A percentile compares a stretch with the other conserved stretches of the same genome.
These are phyloP conservation scores for Xylaria acuta DNA, from an alignment of 495 filamentous ascomycete genomes.

Conservation along the genomic window DNA sequence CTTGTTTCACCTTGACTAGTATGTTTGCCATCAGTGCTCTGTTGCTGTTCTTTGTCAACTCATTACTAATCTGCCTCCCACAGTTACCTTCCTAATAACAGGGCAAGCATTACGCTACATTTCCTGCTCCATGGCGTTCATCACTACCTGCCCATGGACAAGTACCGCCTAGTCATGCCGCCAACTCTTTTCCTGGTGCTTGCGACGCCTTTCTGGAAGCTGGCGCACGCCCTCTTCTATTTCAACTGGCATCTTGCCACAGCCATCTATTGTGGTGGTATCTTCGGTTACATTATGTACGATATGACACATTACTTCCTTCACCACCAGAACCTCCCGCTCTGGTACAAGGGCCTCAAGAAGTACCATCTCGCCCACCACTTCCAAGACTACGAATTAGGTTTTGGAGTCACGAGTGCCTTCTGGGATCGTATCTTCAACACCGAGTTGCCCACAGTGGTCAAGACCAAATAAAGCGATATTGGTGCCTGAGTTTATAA, in stretches of 20 bases:
- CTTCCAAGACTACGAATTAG: conserved; percentile 94
- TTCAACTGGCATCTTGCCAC: conserved; percentile 84
- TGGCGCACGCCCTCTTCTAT: conserved; percentile 83
- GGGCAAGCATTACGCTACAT: conserved; percentile 84
- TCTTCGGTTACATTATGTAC: conserved; percentile 96
- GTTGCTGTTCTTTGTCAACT: not conserved
- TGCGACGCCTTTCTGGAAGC: conserved; percentile 89
- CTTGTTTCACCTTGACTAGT: conserved; percentile 93
- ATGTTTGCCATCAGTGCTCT: conserved; percentile 43
- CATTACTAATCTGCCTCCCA: conserved; percentile 28
- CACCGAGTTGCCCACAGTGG: conserved; percentile 71
- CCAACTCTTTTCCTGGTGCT: conserved; percentile 86
- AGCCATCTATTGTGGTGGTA: conserved; percentile 82
- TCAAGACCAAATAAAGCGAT: conserved; percentile 62
- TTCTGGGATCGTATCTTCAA: conserved; percentile 97
- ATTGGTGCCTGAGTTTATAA: conserved; percentile 3
- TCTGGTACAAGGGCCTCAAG: conserved; percentile 88
- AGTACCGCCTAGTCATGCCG: conserved; percentile 95
- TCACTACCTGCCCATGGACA: conserved; percentile 99
- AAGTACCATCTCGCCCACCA: conserved; percentile 97
- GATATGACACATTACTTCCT: conserved; percentile 99
- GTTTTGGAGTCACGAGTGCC: conserved; percentile 97
- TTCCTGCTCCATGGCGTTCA: conserved; percentile 97
- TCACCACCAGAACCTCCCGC: conserved; percentile 92
- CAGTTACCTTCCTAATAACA: conserved; percentile 90